Evolutionary conservation across 1,284 basidiomycete species (phyloP), one percentile per base, ranked within the genome.

Genomic region (Porogramme epimiltina): DNA sequence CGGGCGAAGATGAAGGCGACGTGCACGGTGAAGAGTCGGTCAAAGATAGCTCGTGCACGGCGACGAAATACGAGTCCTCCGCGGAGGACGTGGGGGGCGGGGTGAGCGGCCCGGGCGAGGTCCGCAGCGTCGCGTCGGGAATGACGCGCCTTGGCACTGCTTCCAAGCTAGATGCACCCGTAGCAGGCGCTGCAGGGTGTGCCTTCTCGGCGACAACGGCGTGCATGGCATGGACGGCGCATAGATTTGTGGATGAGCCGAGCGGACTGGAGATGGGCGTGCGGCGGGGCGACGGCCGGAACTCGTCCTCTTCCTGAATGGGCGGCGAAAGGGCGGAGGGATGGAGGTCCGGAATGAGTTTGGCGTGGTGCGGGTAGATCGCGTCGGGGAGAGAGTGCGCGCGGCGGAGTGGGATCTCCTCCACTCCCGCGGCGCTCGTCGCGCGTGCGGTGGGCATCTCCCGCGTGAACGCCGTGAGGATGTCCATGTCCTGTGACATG

Each of bases 231-330:
- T 42, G 28, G 37, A 49, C 47, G 3, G 61, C 44, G 11, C 53
- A 42, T 4, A 75, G 60, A 49, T 68, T 70, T 2, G 68, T 63
- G 1, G 67, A 60, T 2, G 75, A 75, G 5, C 61, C 58, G 48
- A 65, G 66, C 3, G 74, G 70, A 45, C 70, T 62, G 55, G 71
- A 54, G 10, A 63, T 50, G 1, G 70, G 70, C 3, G 77, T 71
- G 2, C 62, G 46, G 2, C 62, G 49, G 0, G 78, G 79, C 1
- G 75, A 72, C 6, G 84, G 61, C 39, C 79, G 73, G 23, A 74
- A 72, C 55, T 72, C 71, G 41, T 82, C 77, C 34, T 80, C 80
- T 55, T 81, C 80, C 40, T 73, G 71, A 33, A 75, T 81, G 39
- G 66, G 71, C 39, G 69, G 37, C 2, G 57, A 36, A 5, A 47